A percentile compares a stretch with the other conserved stretches of the same genome.
Evolutionary conservation across 768 basidiomycete species (phyloP).

Genomic region (Lentinula sp.): DNA sequence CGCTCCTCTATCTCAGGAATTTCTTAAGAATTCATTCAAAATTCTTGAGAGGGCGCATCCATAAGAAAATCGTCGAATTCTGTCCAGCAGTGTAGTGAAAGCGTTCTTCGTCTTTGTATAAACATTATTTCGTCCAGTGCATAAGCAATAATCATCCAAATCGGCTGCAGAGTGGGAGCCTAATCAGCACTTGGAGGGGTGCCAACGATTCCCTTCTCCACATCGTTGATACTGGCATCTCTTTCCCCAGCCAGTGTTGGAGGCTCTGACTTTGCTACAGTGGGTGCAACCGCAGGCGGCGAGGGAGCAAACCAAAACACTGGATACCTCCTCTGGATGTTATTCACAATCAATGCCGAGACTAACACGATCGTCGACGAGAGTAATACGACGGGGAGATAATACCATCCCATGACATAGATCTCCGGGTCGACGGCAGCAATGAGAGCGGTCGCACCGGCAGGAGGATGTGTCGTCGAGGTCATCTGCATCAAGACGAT

Average conservation of each 20-base stretch:
- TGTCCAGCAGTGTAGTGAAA: too few relatives aligned
- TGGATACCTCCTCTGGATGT: conserved; percentile 46
- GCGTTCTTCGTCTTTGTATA: too few relatives aligned
- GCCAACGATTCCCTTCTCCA: conserved; percentile 9
- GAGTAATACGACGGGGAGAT: conserved; percentile 45
- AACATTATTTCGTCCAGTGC: too few relatives aligned
- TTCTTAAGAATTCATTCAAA: too few relatives aligned
- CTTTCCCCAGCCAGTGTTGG: background rate
- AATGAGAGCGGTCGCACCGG: conserved; percentile 52
- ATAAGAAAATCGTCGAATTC: too few relatives aligned
- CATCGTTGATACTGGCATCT: conserved; percentile 9
- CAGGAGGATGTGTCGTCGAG: conserved; percentile 23
- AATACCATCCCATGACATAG: conserved; percentile 44
- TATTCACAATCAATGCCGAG: conserved; percentile 43
- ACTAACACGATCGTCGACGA: conserved; percentile 36
- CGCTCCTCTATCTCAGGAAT: too few relatives aligned
- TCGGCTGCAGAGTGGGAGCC: too few relatives aligned
- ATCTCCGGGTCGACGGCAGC: conserved; percentile 37
- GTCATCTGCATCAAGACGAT: conserved; percentile 46
- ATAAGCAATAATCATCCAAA: too few relatives aligned
- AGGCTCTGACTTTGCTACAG: background rate
- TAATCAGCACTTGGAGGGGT: background rate
- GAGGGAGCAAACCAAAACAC: conserved; percentile 35
- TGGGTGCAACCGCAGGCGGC: background rate
- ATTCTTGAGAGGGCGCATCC: too few relatives aligned